Conservation (phyloP, 148 eudicot species). For the Amaranthus hypochondriacus region DNA sequence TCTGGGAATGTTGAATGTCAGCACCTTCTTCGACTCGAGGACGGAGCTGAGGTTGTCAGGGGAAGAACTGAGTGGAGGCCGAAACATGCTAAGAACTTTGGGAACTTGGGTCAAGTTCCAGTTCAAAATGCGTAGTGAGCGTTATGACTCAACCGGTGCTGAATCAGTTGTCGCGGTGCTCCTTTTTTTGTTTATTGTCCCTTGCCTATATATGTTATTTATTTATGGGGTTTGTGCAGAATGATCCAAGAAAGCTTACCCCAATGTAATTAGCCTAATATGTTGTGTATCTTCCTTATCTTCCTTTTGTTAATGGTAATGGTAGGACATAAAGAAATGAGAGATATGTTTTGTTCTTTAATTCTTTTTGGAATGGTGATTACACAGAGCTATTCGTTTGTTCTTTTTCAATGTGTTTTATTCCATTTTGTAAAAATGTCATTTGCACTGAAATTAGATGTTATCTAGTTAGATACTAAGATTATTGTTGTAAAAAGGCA, state of each 20-base stretch:
- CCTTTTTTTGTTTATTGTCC: neutral
- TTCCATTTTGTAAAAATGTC: neutral
- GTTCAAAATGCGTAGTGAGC: constrained; percentile 23
- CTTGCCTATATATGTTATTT: constrained; percentile 23
- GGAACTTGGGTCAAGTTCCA: constrained; percentile 34
- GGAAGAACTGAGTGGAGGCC: constrained; percentile 89
- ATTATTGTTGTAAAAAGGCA: no score
- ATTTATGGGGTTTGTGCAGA: constrained; percentile 9
- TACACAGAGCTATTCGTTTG: constrained; percentile 13
- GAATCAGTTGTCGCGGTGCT: constrained; percentile 12
- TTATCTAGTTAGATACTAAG: no score
- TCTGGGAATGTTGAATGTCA: constrained; percentile 69
- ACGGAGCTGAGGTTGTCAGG: constrained; percentile 76
- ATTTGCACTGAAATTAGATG: no score
- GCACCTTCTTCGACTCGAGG: constrained; percentile 78
- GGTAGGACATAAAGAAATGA: constrained; percentile 19
- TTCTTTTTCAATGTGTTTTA: neutral
- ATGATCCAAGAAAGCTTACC: constrained; percentile 18
- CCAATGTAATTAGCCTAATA: constrained; percentile 31
- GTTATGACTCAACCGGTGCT: constrained; percentile 29
- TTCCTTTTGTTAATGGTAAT: constrained; percentile 1
- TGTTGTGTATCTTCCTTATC: constrained; percentile 29
- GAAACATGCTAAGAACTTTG: constrained; percentile 42
- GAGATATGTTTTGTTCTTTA: constrained; percentile 19
- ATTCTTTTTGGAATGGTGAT: constrained; percentile 9